Percentiles rank a stretch among this genome's conserved stretches.
Evolutionary conservation across 176 grass and related monocot species (phyloP).

Genomic region (Dactylis glomerata): DNA sequence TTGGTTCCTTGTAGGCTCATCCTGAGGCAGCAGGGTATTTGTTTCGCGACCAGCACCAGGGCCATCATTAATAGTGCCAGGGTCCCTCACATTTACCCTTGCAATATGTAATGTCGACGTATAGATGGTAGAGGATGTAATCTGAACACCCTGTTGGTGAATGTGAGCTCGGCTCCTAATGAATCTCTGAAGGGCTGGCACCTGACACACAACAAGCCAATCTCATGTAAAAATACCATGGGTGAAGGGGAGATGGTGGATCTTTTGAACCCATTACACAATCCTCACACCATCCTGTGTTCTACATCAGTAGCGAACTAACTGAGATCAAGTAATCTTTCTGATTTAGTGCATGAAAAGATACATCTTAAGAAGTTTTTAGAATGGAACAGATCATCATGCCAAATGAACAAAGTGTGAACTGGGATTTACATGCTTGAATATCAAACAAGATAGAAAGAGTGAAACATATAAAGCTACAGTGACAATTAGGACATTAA

Average conservation of each 20-base stretch:
- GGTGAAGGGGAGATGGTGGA: background rate
- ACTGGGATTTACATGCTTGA: background rate
- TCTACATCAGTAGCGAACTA: slow-evolving; percentile 2
- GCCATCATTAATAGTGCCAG: slow-evolving; percentile 36
- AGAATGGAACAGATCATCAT: background rate
- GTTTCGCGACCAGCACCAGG: slow-evolving; percentile 30
- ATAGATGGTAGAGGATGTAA: slow-evolving; percentile 85
- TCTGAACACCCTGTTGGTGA: slow-evolving; percentile 91
- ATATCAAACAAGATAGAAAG: background rate
- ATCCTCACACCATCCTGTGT: background rate
- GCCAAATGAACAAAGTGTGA: background rate
- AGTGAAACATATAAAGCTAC: background rate
- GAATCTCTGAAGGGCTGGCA: slow-evolving; percentile 96
- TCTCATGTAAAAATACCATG: slow-evolving; percentile 16
- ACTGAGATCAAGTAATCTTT: background rate
- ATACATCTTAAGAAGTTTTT: background rate
- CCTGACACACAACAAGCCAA: slow-evolving; percentile 47
- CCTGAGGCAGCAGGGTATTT: slow-evolving; percentile 32
- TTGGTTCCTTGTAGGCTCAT: slow-evolving; percentile 28
- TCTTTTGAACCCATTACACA: background rate
- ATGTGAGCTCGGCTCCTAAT: slow-evolving; percentile 69
- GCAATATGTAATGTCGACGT: slow-evolving; percentile 96
- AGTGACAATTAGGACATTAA: slow-evolving; percentile 1
- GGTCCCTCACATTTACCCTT: slow-evolving; percentile 67
- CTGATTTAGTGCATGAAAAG: background rate